These are phyloP conservation scores for Panicum virgatum DNA, from an alignment of 202 grass and related monocot genomes.

Conservation along the genomic window DNA sequence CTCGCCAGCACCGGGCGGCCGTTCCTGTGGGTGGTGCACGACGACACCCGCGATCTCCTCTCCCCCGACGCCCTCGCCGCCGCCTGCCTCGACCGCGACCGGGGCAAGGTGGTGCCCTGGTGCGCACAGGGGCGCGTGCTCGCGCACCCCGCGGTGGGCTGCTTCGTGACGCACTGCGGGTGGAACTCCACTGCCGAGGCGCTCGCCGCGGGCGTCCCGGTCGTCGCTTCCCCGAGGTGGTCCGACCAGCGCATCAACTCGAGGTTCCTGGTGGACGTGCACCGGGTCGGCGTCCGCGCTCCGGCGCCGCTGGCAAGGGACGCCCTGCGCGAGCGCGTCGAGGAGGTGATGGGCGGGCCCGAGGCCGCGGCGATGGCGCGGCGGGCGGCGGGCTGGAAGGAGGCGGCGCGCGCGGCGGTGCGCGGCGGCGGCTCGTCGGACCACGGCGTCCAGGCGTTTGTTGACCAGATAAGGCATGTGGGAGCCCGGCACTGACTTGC, in stretches of 20 bases:
- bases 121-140: slow-evolving; percentile 57
- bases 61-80: slow-evolving; percentile 34
- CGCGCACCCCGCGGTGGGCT: slow-evolving; percentile 37
- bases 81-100: not conserved
- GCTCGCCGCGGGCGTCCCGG: slow-evolving; percentile 46
- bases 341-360: slow-evolving; percentile 56
- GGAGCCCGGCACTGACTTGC: not conserved
- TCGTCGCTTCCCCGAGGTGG: slow-evolving; percentile 59
- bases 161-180: slow-evolving; percentile 76
- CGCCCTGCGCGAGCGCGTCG: slow-evolving; percentile 42
- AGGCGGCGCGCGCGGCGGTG: slow-evolving; percentile 42
- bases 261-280: slow-evolving; percentile 53
- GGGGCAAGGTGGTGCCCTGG: slow-evolving; percentile 65
- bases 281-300: slow-evolving; percentile 51
- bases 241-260: slow-evolving; percentile 61
- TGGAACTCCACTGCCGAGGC: slow-evolving; percentile 66
- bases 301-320: slow-evolving; percentile 38
- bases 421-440: slow-evolving; percentile 55
- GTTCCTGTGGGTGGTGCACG: slow-evolving; percentile 77
- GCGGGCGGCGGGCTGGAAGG: slow-evolving; percentile 43
- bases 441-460: slow-evolving; percentile 29
- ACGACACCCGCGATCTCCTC: slow-evolving; percentile 34
- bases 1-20: slow-evolving; percentile 37
- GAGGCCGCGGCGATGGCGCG: slow-evolving; percentile 36
- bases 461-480: not conserved